phyloP scores from a whole-genome alignment of 176 grass and related monocot species.

The Saccharum spontaneum region DNA sequence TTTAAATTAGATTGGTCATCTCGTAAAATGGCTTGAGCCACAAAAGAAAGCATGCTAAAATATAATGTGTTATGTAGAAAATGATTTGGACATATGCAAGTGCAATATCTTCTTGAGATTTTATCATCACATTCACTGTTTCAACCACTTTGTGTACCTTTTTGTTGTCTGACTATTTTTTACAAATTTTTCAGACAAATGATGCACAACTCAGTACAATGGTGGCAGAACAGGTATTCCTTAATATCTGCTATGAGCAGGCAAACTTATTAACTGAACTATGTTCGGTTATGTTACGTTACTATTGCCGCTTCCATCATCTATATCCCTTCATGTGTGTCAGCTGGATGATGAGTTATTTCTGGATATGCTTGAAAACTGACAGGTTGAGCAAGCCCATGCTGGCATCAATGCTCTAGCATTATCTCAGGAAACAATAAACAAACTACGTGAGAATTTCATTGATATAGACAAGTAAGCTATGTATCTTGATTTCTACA shows the following conservation, averaged over 20 bases:
- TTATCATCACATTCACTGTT: slow-evolving; percentile 12
- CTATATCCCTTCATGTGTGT: neutral
- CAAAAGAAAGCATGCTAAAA: neutral
- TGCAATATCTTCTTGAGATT: slow-evolving; percentile 1
- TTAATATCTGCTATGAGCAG: slow-evolving; percentile 28
- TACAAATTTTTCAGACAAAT: slow-evolving; percentile 78
- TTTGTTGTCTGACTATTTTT: slow-evolving; percentile 40
- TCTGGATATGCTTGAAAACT: slow-evolving; percentile 16
- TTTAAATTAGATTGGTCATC: slow-evolving; percentile 16
- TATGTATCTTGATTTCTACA: neutral
- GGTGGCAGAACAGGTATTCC: slow-evolving; percentile 93
- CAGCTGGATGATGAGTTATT: slow-evolving; percentile 10
- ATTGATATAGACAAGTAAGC: slow-evolving; percentile 93
- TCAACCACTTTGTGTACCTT: slow-evolving; percentile 23
- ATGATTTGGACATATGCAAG: neutral
- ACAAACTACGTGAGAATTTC: slow-evolving; percentile 85
- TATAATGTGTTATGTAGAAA: neutral
- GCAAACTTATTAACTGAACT: slow-evolving; percentile 9
- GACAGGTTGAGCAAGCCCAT: slow-evolving; percentile 92
- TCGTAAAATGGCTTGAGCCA: neutral
- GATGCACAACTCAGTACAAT: slow-evolving; percentile 97
- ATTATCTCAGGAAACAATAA: slow-evolving; percentile 94
- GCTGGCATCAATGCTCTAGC: slow-evolving; percentile 86
- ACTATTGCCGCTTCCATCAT: slow-evolving; percentile 15
- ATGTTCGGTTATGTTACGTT: neutral